Percentiles rank a stretch among this genome's conserved stretches.
These are phyloP conservation scores for Aquanectria penicillioides DNA, from an alignment of 2,329 filamentous ascomycete species.

Conservation along the genomic window DNA sequence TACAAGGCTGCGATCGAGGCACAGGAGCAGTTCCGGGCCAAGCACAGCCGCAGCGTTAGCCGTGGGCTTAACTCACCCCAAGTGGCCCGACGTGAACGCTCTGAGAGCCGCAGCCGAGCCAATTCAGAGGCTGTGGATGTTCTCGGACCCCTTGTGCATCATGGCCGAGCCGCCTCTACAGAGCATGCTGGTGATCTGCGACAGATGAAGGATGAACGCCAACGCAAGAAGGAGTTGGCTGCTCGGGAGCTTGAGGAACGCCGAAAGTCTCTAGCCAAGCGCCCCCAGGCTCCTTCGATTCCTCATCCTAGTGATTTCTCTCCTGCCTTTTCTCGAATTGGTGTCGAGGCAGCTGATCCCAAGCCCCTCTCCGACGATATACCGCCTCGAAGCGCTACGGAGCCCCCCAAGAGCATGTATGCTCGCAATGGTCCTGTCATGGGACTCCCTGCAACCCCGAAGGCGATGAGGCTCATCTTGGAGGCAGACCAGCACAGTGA, in stretches of 20 bases:
- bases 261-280: constrained; percentile 82
- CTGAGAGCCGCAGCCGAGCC: constrained; percentile 51
- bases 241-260: constrained; percentile 90
- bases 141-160: constrained; percentile 43
- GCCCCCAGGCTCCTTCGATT: constrained; percentile 82
- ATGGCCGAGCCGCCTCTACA: constrained; percentile 52
- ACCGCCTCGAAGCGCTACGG: constrained; percentile 71
- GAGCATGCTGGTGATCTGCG: constrained; percentile 64
- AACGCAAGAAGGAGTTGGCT: constrained; percentile 76
- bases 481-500: constrained; percentile 62
- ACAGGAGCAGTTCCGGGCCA: constrained; percentile 65
- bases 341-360: constrained; percentile 56
- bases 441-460: constrained; percentile 89
- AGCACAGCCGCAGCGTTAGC: constrained; percentile 63
- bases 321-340: constrained; percentile 37
- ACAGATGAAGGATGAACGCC: constrained; percentile 67
- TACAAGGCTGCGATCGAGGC: constrained; percentile 62
- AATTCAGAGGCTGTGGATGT: constrained; percentile 44
- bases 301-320: constrained; percentile 73
- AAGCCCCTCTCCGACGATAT: constrained; percentile 54
- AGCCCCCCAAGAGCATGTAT: constrained; percentile 65
- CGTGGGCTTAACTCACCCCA: constrained; percentile 51
- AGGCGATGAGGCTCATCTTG: constrained; percentile 87
- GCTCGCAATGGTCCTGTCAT: constrained; percentile 64
- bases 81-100: constrained; percentile 48